A percentile compares a stretch with the other conserved stretches of the same genome.
phyloP scores from a whole-genome alignment of 2,329 filamentous ascomycete genomes.

The Talaromyces sp. region DNA sequence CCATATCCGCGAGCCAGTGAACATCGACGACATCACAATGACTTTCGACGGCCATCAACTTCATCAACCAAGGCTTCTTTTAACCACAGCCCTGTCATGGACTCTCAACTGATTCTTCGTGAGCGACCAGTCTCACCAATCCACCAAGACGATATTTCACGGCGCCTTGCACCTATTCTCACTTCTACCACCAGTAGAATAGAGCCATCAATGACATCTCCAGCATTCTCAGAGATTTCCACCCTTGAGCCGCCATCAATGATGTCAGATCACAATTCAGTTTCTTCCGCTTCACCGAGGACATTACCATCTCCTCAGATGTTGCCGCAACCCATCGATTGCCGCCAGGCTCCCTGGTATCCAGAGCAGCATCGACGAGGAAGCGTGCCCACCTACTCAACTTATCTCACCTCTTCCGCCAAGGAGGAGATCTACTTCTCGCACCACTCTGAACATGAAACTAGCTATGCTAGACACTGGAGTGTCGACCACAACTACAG shows the following conservation, averaged over 20 bases:
- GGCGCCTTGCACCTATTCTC: constrained; percentile 34
- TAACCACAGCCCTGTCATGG: constrained; percentile 6
- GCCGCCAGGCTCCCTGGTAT: constrained; percentile 38
- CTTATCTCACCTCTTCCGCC: constrained; percentile 20
- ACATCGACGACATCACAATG: not conserved
- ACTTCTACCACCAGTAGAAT: constrained; percentile 32
- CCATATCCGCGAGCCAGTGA: constrained; percentile 32
- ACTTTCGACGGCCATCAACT: constrained; percentile 22
- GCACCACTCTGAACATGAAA: constrained; percentile 28
- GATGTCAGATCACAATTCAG: constrained; percentile 65
- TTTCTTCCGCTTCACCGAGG: constrained; percentile 59
- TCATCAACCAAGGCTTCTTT: constrained; percentile 22
- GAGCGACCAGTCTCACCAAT: constrained; percentile 11
- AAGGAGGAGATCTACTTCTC: constrained; percentile 22
- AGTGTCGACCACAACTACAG: constrained; percentile 20
- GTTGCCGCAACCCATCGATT: constrained; percentile 40
- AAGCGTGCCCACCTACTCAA: constrained; percentile 26
- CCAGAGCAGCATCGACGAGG: constrained; percentile 29
- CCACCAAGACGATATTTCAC: not conserved
- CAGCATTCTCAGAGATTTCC: constrained; percentile 61
- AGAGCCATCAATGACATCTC: constrained; percentile 62
- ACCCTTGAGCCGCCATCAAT: constrained; percentile 64
- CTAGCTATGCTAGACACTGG: constrained; percentile 21
- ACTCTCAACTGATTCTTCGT: constrained; percentile 14
- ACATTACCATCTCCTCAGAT: constrained; percentile 41